Percentiles rank a stretch among this genome's conserved stretches.
Conservation (phyloP, 352 stramenopile species). For the Phytopythium vexans region DNA sequence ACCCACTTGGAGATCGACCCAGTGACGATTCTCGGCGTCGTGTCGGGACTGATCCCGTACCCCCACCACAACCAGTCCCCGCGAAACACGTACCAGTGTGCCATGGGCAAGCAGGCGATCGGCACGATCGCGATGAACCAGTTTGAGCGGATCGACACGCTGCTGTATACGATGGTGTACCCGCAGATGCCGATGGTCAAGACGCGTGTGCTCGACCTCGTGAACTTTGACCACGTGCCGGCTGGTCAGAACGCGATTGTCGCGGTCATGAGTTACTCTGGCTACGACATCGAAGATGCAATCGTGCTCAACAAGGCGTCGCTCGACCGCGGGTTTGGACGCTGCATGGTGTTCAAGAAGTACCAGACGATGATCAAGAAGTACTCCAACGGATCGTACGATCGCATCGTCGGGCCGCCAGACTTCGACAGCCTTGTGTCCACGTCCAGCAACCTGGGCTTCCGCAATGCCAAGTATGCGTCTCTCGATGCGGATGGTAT, state of each 20-base stretch:
- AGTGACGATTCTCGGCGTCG: slow-evolving; percentile 98
- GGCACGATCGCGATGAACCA: slow-evolving; percentile 99
- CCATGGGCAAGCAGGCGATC: slow-evolving; percentile 99
- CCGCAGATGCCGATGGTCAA: slow-evolving; percentile 99
- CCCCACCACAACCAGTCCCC: slow-evolving; percentile 99
- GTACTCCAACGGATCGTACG: slow-evolving; percentile 96
- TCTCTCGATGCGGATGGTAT: slow-evolving; percentile 98
- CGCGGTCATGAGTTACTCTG: slow-evolving; percentile 99
- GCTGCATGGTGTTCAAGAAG: slow-evolving; percentile 99
- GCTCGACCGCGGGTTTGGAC: slow-evolving; percentile 96
- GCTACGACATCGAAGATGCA: slow-evolving; percentile 99
- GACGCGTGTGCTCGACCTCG: slow-evolving; percentile 96
- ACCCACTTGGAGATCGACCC: slow-evolving; percentile 99
- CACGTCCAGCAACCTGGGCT: slow-evolving; percentile 40
- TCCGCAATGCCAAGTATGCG: slow-evolving; percentile 89
- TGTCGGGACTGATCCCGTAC: slow-evolving; percentile 98
- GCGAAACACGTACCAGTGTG: slow-evolving; percentile 99
- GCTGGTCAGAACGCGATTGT: slow-evolving; percentile 99
- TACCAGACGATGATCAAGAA: slow-evolving; percentile 96
- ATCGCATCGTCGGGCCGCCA: slow-evolving; percentile 92
- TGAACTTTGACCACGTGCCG: slow-evolving; percentile 98
- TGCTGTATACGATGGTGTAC: slow-evolving; percentile 99
- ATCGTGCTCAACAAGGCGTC: slow-evolving; percentile 99
- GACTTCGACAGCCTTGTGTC: slow-evolving; percentile 83
- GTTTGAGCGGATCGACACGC: slow-evolving; percentile 98